Base-by-base conservation (phyloP, 306 rosid species). In the Clitoria ternatea region DNA sequence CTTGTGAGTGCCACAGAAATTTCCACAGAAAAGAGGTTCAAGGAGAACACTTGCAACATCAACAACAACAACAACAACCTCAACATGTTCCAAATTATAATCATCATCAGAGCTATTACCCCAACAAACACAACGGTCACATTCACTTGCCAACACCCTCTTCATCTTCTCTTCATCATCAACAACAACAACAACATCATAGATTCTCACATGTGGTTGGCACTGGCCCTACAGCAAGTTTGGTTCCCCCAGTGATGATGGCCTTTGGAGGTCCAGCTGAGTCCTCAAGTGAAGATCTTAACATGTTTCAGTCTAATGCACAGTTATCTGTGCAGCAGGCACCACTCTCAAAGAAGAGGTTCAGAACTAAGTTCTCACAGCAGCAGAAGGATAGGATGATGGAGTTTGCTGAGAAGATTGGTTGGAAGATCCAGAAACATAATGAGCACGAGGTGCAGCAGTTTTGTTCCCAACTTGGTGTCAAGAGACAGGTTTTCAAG, bases 1-100 rank as follows among this genome's bases (percentile, higher is more conserved):
- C 96, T 6, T 91, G 99, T 68, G 96, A 95, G 0, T 95, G 99
- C 76, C 99, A 95, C 82, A 84, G 99, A 5, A 95, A 81, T 75
- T 95, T 95, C 45, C 99, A 95, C 54, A 32, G 96, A 30, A 91
- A 85, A 76, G 96, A 91, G 60, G 66, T 72, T 5, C 85, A 86
- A 22, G 92, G 90, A 2, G 81, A 66, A 54, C 19, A 19, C 0
- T 10, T 8, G 6, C 48, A 13, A 17, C 45, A 9, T 0, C 65
- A 19, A 33, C 48, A 18, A 23, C 53, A 7, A 3, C 69, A 5
- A 12, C 48, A 4, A 14, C 70, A 26, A 24, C 12, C 24, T 0
- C 82, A 47, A 0, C 73, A 79, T 72, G 69, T 74, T 15, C 55
- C 70, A 12, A 69, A 70, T 7, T 77, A 52, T 73, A 70, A 72